Base-by-base conservation (phyloP, 2,329 filamentous ascomycete species). In the Keithomyces neogunnii region DNA sequence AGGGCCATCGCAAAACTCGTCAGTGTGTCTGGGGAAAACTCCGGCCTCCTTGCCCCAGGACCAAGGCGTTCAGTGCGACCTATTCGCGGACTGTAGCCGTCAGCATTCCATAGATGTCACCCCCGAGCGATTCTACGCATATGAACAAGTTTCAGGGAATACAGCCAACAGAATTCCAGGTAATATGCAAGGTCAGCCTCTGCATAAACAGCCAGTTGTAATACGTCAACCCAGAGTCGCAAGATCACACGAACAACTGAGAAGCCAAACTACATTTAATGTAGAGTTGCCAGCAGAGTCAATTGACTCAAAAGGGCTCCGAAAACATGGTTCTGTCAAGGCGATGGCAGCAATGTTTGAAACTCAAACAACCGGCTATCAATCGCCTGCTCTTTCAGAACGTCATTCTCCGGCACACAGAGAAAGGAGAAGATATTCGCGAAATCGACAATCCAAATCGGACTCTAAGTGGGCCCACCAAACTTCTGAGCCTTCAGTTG, bases 301-400 rank as follows among this genome's bases (percentile, higher is more conserved):
- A 36, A 59, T 53, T 11, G 47, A 59, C 36, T 52, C 56, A 2
- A 56, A 56, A 6, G 54, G 54, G 1, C 51, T 59, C 4, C 61
- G 50, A 29, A 72, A 63, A 28, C 55, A 51, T 53, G 59, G 61
- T 26, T 62, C 66, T 3, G 76, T 78, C 10, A 75, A 65, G 56
- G 74, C 73, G 2, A 77, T 81, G 67, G 71, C 76, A 3, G 76
- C 76, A 36, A 69, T 72, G 59, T 79, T 79, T 59, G 74, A 81
- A 54, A 69, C 58, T 6, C 57, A 59, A 11, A 13, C 53, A 57
- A 6, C 32, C 36, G 40, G 45, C 51, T 29, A 19, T 4, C 35
- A 44, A n/a, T 43, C 29, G 28, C 30, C 40, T 5, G 28, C 33
- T 19, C 13, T 8, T 13, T 46, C 28, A 39, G 38, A 38, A 30